Percentiles rank a stretch among this genome's conserved stretches.
These are phyloP conservation scores for Apiospora sp. DNA, from an alignment of 2,329 filamentous ascomycete genomes.

Conservation along the genomic window DNA sequence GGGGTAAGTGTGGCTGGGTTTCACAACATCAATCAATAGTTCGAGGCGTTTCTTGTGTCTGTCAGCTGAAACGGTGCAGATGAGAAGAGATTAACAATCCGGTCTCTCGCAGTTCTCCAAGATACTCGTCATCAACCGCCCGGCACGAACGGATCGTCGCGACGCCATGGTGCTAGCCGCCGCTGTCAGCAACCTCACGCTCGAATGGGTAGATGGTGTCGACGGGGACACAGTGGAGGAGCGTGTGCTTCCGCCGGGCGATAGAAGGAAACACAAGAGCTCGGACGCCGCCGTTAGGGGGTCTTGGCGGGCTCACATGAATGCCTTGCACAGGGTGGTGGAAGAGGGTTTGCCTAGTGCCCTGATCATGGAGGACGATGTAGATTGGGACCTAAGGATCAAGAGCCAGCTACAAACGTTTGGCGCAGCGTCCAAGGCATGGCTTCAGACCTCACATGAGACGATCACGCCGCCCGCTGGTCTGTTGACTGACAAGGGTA, in stretches of 20 bases:
- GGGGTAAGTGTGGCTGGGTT: background rate
- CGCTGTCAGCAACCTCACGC: slow-evolving; percentile 50
- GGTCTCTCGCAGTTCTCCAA: slow-evolving; percentile 27
- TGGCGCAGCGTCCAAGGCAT: slow-evolving; percentile 26
- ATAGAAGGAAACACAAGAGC: slow-evolving; percentile 30
- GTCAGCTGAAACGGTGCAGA: too few relatives aligned
- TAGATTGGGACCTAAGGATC: slow-evolving; percentile 49
- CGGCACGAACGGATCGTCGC: slow-evolving; percentile 56
- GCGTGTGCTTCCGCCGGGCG: slow-evolving; percentile 50
- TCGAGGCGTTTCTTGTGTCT: background rate
- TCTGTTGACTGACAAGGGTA: too few relatives aligned
- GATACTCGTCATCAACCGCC: slow-evolving; percentile 52
- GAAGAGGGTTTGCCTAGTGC: slow-evolving; percentile 44
- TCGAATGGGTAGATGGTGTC: slow-evolving; percentile 7
- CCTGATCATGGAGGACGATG: slow-evolving; percentile 50
- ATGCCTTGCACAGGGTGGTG: slow-evolving; percentile 46
- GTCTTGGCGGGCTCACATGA: slow-evolving; percentile 51
- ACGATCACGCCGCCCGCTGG: background rate
- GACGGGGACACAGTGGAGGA: background rate
- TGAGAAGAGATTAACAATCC: background rate
- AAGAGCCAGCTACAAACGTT: slow-evolving; percentile 43
- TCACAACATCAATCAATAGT: background rate
- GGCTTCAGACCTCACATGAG: background rate
- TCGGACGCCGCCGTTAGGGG: slow-evolving; percentile 35
- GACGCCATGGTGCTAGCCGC: slow-evolving; percentile 55